A percentile compares a stretch with the other conserved stretches of the same genome.
Conservation (phyloP, 2,329 filamentous ascomycete genomes). For the Dothideomycetes sp. region DNA sequence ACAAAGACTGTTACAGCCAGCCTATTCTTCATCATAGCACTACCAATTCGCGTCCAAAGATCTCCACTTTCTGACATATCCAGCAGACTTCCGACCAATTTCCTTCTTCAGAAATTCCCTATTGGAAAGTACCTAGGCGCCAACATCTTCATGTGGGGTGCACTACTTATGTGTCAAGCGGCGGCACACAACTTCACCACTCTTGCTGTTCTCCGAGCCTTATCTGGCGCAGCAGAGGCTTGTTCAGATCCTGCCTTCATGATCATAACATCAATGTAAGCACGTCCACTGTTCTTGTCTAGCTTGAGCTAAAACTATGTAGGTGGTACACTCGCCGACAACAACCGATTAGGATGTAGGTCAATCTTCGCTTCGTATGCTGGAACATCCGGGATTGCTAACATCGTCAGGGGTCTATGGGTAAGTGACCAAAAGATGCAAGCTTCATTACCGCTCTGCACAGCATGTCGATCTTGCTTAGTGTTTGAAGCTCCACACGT, state of each 20-base stretch:
- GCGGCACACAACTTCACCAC: conserved; percentile 37
- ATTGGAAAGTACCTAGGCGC: conserved; percentile 40
- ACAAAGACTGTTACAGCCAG: too few relatives aligned
- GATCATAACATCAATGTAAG: conserved; percentile 56
- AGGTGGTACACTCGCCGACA: conserved; percentile 52
- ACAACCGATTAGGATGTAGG: conserved; percentile 47
- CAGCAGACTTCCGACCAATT: conserved; percentile 47
- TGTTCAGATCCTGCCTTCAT: conserved; percentile 51
- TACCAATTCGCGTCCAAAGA: too few relatives aligned
- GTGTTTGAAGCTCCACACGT: too few relatives aligned
- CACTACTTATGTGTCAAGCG: conserved; percentile 21
- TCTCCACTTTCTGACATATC: too few relatives aligned
- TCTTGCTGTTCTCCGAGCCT: conserved; percentile 45
- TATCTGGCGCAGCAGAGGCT: conserved; percentile 47
- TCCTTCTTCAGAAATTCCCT: conserved; percentile 40
- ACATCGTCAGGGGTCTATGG: too few relatives aligned
- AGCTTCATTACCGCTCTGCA: too few relatives aligned
- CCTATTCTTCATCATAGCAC: too few relatives aligned
- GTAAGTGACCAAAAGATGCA: neutral
- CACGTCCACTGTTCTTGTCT: too few relatives aligned
- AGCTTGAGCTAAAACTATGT: too few relatives aligned
- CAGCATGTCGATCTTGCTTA: too few relatives aligned
- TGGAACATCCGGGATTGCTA: too few relatives aligned
- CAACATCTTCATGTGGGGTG: conserved; percentile 50
- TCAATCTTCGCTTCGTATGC: too few relatives aligned